Percentiles rank a stretch among this genome's conserved stretches.
Evolutionary conservation across 306 rosid species (phyloP).

Genomic region (Chamaecrista fasciculata): DNA sequence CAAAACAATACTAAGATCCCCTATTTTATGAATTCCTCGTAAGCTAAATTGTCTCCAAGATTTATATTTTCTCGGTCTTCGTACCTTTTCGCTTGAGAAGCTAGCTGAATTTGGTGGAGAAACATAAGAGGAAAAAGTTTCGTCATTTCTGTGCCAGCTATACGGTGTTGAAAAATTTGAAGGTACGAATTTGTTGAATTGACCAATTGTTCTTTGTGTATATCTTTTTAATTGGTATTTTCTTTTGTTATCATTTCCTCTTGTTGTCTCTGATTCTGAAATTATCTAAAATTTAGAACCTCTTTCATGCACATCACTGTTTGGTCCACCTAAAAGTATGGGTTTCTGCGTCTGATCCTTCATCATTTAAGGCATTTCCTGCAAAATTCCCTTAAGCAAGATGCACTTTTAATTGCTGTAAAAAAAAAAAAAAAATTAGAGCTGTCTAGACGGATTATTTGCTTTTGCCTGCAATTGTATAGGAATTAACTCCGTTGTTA

Average conservation of each 20-base stretch:
- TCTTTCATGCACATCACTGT: not conserved
- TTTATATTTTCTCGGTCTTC: conserved; percentile 28
- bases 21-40: conserved; percentile 25
- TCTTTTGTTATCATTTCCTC: not conserved
- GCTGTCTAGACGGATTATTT: not conserved
- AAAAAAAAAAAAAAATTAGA: not conserved
- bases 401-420: not conserved
- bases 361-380: conserved; percentile 3
- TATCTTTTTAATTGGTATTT: not conserved
- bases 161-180: not conserved
- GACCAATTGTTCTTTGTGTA: not conserved
- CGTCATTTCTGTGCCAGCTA: conserved; percentile 12
- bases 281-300: conserved; percentile 17
- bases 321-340: not conserved
- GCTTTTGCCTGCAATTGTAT: not conserved
- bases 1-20: conserved; percentile 33
- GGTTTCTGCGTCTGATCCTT: conserved; percentile 34
- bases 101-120: conserved; percentile 22
- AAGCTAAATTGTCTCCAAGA: conserved; percentile 6
- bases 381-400: conserved; percentile 28
- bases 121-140: conserved; percentile 5
- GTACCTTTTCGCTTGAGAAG: not conserved
- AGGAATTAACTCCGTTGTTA: conserved; percentile 14
- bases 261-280: conserved; percentile 25
- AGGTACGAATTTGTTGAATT: conserved; percentile 38